These are phyloP conservation scores for Claviceps quebecensis DNA, from an alignment of 2,329 filamentous ascomycete genomes.

Conservation along the genomic window DNA sequence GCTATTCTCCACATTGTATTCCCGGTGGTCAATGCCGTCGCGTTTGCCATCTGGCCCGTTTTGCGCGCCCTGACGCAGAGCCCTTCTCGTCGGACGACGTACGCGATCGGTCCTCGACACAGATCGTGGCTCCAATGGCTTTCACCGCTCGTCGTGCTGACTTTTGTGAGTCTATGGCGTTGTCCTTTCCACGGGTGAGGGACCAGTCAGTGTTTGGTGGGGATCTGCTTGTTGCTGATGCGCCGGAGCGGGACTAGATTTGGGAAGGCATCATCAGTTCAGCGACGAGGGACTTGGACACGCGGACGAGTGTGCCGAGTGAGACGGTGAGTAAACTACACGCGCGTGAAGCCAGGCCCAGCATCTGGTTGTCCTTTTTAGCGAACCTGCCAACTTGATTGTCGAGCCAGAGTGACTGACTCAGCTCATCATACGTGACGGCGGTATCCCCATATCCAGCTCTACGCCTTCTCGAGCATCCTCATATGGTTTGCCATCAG, in stretches of 20 bases:
- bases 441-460: background rate
- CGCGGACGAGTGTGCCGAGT: background rate
- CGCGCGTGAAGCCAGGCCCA: no score
- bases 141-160: conserved; percentile 1
- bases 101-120: background rate
- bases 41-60: background rate
- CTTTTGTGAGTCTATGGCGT: conserved; percentile 1
- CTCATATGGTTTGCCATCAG: conserved; percentile 5
- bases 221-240: no score
- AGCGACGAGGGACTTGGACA: background rate
- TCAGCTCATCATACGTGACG: background rate
- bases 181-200: background rate
- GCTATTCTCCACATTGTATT: conserved; percentile 3
- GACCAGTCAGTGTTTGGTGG: no score
- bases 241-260: background rate
- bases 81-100: conserved; percentile 1
- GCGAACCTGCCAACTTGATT: no score
- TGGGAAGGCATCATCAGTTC: background rate
- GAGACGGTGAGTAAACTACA: background rate
- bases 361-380: no score
- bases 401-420: background rate
- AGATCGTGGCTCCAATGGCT: background rate
- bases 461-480: conserved; percentile 4
- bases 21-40: background rate
- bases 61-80: conserved; percentile 1